phyloP scores from a whole-genome alignment of 441 rosid species.

The Euphorbia schlechtendalii region DNA sequence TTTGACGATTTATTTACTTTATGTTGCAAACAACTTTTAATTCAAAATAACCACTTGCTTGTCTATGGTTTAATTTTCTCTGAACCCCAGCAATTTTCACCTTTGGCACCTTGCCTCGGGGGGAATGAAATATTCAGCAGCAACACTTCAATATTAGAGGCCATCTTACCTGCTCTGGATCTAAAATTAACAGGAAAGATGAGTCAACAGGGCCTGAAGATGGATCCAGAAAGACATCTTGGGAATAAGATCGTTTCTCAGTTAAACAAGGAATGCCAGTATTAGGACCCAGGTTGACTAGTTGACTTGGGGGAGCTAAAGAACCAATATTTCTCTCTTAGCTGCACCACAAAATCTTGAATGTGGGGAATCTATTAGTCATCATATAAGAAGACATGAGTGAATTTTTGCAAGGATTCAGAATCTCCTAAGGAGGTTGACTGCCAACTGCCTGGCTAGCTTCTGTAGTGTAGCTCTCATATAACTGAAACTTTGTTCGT shows the following conservation, averaged over 20 bases:
- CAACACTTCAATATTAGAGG: not conserved
- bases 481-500: not conserved
- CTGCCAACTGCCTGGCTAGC: not conserved
- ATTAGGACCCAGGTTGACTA: conserved; percentile 50
- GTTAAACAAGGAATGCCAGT: conserved; percentile 51
- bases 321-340: conserved; percentile 73
- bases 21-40: conserved; percentile 6
- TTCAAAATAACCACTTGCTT: conserved; percentile 11
- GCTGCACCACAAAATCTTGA: conserved; percentile 33
- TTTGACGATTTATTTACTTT: not conserved
- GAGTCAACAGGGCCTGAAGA: conserved; percentile 54
- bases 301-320: conserved; percentile 61
- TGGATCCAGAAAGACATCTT: conserved; percentile 43
- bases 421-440: not conserved
- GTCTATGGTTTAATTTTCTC: conserved; percentile 37
- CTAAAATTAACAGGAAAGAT: conserved; percentile 64
- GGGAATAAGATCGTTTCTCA: conserved; percentile 33
- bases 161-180: conserved; percentile 64
- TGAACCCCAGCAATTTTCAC: conserved; percentile 53
- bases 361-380: not conserved
- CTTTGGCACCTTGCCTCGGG: conserved; percentile 29
- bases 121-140: too few species aligned
- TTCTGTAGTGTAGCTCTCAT: not conserved
- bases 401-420: not conserved
- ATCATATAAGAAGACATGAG: conserved; percentile 6